These are phyloP conservation scores for Blastomyces emzantsi DNA, from an alignment of 2,329 filamentous ascomycete genomes.

Conservation along the genomic window DNA sequence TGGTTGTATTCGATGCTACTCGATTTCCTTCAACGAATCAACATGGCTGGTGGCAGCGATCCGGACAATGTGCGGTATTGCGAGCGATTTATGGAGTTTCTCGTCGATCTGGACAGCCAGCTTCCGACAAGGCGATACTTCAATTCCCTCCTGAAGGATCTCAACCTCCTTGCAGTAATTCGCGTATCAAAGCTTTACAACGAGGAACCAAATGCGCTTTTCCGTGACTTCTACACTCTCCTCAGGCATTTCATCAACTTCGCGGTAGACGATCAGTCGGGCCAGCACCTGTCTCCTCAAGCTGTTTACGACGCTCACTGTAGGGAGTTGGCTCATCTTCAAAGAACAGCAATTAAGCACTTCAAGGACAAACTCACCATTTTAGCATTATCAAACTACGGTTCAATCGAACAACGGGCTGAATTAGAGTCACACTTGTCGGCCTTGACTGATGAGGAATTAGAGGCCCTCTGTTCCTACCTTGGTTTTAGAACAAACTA, in stretches of 20 bases:
- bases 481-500: slow-evolving; percentile 78
- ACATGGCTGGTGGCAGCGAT: slow-evolving; percentile 39
- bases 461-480: slow-evolving; percentile 57
- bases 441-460: slow-evolving; percentile 62
- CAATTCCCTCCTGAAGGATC: slow-evolving; percentile 75
- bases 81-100: slow-evolving; percentile 84
- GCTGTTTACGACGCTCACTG: slow-evolving; percentile 77
- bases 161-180: slow-evolving; percentile 72
- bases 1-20: slow-evolving; percentile 85
- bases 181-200: slow-evolving; percentile 69
- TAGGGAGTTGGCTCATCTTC: slow-evolving; percentile 63
- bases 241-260: slow-evolving; percentile 82
- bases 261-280: slow-evolving; percentile 83
- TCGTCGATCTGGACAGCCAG: slow-evolving; percentile 86
- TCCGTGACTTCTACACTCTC: slow-evolving; percentile 73
- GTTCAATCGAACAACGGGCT: slow-evolving; percentile 67
- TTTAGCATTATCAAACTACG: slow-evolving; percentile 84
- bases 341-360: slow-evolving; percentile 65
- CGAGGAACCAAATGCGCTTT: slow-evolving; percentile 61
- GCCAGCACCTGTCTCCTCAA: slow-evolving; percentile 60
- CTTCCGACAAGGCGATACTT: slow-evolving; percentile 89
- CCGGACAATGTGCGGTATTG: slow-evolving; percentile 68
- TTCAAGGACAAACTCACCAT: slow-evolving; percentile 91
- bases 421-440: slow-evolving; percentile 72
- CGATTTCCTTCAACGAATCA: slow-evolving; percentile 69